Evolutionary conservation across 345 rosid genomes (phyloP).

Genomic region (Citrus maxima): DNA sequence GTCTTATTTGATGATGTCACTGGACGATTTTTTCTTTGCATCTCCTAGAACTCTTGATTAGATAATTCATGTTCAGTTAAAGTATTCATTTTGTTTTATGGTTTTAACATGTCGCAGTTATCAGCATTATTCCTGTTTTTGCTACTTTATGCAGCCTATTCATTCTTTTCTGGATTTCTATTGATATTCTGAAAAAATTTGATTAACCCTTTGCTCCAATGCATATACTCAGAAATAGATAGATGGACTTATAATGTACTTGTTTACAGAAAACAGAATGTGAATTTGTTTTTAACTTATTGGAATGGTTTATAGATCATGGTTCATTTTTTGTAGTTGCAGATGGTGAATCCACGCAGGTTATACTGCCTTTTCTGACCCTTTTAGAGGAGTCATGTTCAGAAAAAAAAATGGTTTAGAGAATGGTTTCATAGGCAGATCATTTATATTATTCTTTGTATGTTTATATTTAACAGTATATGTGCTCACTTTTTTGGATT

Average conservation of each 20-base stretch:
- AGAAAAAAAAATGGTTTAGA: background rate
- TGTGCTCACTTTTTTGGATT: background rate
- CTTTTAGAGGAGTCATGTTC: background rate
- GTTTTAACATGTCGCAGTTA: background rate
- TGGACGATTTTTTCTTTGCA: background rate
- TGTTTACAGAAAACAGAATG: background rate
- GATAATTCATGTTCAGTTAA: background rate
- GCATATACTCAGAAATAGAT: background rate
- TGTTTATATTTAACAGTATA: background rate
- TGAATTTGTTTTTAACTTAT: background rate
- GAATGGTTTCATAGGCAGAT: no score
- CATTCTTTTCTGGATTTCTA: background rate
- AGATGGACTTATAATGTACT: background rate
- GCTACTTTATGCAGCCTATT: background rate
- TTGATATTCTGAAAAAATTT: background rate
- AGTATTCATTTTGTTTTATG: background rate
- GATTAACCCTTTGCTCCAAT: background rate
- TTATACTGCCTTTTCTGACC: background rate
- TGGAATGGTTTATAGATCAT: background rate
- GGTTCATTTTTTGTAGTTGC: background rate
- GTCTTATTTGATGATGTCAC: background rate
- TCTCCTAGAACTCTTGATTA: conserved; percentile 1
- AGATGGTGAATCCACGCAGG: background rate
- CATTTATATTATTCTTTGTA: background rate
- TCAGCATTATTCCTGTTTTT: background rate